Conservation (phyloP, 2,329 filamentous ascomycete species). For the Tolypocladium ophioglossoides region DNA sequence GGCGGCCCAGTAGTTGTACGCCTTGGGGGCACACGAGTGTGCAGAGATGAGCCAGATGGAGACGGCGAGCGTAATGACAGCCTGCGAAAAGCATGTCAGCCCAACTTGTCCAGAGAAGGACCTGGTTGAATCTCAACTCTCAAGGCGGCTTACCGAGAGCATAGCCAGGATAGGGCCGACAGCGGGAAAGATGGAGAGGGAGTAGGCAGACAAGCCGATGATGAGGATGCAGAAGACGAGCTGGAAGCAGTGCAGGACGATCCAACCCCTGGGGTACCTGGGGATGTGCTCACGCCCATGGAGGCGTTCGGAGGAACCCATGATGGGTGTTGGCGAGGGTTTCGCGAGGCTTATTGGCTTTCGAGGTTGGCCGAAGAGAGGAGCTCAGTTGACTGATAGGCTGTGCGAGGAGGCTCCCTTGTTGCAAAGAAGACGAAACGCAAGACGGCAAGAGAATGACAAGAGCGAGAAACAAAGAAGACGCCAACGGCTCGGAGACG, state of each 20-base stretch:
- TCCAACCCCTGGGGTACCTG: constrained; percentile 32
- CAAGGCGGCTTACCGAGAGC: constrained; percentile 22
- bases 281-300: constrained; percentile 35
- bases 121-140: background rate
- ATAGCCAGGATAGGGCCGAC: constrained; percentile 23
- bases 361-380: background rate
- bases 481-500: background rate
- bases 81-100: constrained; percentile 17
- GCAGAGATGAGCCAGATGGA: constrained; percentile 36
- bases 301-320: background rate
- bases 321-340: background rate
- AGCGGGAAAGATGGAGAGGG: constrained; percentile 22
- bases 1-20: constrained; percentile 44
- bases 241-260: constrained; percentile 33
- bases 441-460: too few species aligned
- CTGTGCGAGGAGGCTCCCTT: too few species aligned
- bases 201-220: constrained; percentile 37
- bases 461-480: background rate
- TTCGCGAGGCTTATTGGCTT: background rate
- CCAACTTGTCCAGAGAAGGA: background rate
- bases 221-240: constrained; percentile 33
- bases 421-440: background rate
- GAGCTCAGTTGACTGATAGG: too few species aligned
- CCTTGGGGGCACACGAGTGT: constrained; percentile 24
- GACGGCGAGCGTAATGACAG: constrained; percentile 31